Conservation (phyloP, 805 yeast species). For the Saturnispora saitoi region DNA sequence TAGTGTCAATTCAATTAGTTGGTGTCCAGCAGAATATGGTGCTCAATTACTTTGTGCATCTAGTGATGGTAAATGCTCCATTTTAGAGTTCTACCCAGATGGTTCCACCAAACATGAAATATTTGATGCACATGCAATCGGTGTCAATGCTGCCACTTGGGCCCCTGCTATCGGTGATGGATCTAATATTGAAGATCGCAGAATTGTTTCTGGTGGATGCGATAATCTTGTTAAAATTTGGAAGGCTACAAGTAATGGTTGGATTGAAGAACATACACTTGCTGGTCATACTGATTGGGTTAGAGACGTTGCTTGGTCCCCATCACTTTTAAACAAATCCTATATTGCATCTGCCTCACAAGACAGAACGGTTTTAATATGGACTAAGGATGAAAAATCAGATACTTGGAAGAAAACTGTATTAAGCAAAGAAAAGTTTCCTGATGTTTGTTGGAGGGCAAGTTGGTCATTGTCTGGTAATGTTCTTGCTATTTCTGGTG, state of each 20-base stretch:
- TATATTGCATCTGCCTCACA: conserved; percentile 96
- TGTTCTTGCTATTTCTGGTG: conserved; percentile 89
- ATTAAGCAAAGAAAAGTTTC: conserved; percentile 73
- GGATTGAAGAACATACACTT: conserved; percentile 64
- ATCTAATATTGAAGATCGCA: conserved; percentile 12
- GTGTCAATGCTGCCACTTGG: conserved; percentile 94
- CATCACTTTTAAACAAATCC: conserved; percentile 75
- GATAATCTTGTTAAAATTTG: conserved; percentile 91
- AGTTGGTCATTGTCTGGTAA: conserved; percentile 97
- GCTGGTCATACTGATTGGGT: conserved; percentile 98
- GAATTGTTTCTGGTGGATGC: conserved; percentile 91
- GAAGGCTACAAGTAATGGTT: conserved; percentile 50
- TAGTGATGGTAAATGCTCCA: conserved; percentile 86
- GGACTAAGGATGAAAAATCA: conserved; percentile 48
- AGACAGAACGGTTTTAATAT: conserved; percentile 87
- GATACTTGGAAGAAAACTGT: conserved; percentile 67
- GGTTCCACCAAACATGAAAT: conserved; percentile 62
- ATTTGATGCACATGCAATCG: conserved; percentile 82
- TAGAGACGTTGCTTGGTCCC: conserved; percentile 97
- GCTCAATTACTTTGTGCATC: conserved; percentile 86
- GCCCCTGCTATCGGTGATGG: conserved; percentile 50
- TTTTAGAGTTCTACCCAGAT: conserved; percentile 85
- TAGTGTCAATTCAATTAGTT: conserved; percentile 84
- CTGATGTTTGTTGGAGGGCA: conserved; percentile 97
- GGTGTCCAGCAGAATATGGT: conserved; percentile 98